Conservation (phyloP, 345 rosid genomes). For the Angophora floribunda region DNA sequence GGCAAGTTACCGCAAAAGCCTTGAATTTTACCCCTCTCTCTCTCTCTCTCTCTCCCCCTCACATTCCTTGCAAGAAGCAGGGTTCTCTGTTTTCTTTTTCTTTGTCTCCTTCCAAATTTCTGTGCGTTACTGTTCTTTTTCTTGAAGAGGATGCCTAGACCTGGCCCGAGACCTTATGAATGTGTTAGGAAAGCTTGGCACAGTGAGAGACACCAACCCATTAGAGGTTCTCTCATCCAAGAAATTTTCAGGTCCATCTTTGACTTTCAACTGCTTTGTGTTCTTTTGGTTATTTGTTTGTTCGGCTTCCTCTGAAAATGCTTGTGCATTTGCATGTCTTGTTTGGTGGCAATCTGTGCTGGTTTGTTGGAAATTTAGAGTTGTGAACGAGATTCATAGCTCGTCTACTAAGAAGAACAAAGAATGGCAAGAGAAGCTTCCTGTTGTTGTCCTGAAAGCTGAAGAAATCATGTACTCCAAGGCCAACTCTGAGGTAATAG, state of each 20-base stretch:
- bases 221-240: slow-evolving; percentile 64
- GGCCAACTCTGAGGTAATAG: slow-evolving; percentile 59
- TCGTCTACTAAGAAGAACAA: slow-evolving; percentile 53
- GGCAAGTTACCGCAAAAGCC: background rate
- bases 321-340: background rate
- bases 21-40: background rate
- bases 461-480: slow-evolving; percentile 72
- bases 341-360: background rate
- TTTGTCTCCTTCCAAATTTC: background rate
- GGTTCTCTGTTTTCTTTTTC: background rate
- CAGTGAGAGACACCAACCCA: slow-evolving; percentile 74
- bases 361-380: slow-evolving; percentile 12
- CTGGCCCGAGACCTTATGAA: slow-evolving; percentile 69
- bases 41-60: background rate
- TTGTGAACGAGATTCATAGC: slow-evolving; percentile 46
- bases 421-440: slow-evolving; percentile 76
- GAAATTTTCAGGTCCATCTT: slow-evolving; percentile 49
- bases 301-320: background rate
- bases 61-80: background rate
- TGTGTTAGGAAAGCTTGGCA: slow-evolving; percentile 75
- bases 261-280: background rate
- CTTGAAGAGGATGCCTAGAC: slow-evolving; percentile 48
- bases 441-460: slow-evolving; percentile 57
- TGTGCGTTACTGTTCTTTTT: background rate
- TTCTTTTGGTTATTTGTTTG: background rate